Base-by-base conservation (phyloP, 192 early-diverging fungal genomes). In the Obelidium mucronatum region DNA sequence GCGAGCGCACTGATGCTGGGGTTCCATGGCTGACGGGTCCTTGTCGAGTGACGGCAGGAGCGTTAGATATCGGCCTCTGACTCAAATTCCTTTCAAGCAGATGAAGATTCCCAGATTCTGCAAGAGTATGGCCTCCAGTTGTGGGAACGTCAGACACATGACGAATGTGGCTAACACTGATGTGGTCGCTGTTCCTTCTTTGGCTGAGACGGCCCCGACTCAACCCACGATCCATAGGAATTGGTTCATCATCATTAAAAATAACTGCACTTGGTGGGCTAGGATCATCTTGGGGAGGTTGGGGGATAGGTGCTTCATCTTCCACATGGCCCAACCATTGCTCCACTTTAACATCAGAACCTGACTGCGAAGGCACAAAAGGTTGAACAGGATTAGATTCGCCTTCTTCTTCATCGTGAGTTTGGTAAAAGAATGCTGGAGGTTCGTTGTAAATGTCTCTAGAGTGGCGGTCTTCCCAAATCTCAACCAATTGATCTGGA, bases 401-500 rank as follows among this genome's bases (percentile, higher is more conserved):
- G 33, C 11, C 11, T 22, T 60, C 42, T 19, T 51, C 56, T 26
- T 61, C 66, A 17, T 34, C 39, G 3, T 40, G 54, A 13, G 42
- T 8, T 52, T 78, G 59, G 33, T 51, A 51, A 40, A 63, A 51
- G 64, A 48, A 62, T 15, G 40, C 48, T 3, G 75, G 71, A 6
- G 75, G 56, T 30, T 65, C 73, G 28, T 75, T 69, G 63, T 65
- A 64, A 55, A 63, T 71, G 48, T 62, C 58, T n/a, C 53, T 28
- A 48, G 61, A 52, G 31, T 64, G 58, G 4, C 68, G 78, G 31
- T 76, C 36, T 42, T 76, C 82, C 79, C 82, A 81, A 36, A 78
- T 75, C 19, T 62, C 44, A 8, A 75, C 77, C 11, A 81, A 39
- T 13, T 80, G 77, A 36, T 56, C 58, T 2, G 73, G 60, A 2